Base-by-base conservation (phyloP, 495 filamentous ascomycete genomes). In the Tuber aestivum region DNA sequence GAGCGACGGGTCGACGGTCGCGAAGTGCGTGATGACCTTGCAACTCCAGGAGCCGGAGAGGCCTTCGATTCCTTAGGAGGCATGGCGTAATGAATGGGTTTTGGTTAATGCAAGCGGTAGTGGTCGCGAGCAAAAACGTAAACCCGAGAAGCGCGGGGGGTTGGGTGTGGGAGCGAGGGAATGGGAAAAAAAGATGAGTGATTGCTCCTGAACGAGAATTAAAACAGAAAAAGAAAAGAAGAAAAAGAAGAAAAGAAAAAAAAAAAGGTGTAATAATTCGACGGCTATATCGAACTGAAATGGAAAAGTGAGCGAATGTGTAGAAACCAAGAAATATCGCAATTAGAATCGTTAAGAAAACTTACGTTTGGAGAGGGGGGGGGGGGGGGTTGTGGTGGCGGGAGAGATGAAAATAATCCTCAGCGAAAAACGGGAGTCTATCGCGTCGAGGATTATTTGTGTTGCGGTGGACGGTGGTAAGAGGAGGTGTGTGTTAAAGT, bases 331-430 rank as follows among this genome's bases (percentile, higher is more conserved):
- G 80, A 82, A 77, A 73, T 80, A 78, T 84, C 80, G 80, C 76
- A 83, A 84, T 85, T 81, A 78, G 84, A 81, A 81, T 82, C 83
- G 75, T 79, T 83, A 80, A 78, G 75, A 77, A 71, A 81, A 71
- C 75, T 73, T 77, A 75, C 79, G 74, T 72, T 76, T 42, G 44
- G 77, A 69, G 71, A 37, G 74, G 68, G 73, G 68, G 41, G 74
- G 68, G 73, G 68, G 73, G 74, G 76, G 68, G 75, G 72, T 50
- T 76, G 70, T 38, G 74, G 40, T 70, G 76, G 74, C n/a, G 48
- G 48, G 35, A 76, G 73, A 61, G 78, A 70, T 70, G 79, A n/a
- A 70, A 75, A 72, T 71, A 76, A 77, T 74, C 70, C 41, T 78
- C 70, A 77, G 69, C n/a, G 72, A 79, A 61, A 32, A 73, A 78